Percentiles rank a stretch among this genome's conserved stretches.
These are phyloP conservation scores for Thymus quinquecostatus DNA, from an alignment of 257 asterid species.

Conservation along the genomic window DNA sequence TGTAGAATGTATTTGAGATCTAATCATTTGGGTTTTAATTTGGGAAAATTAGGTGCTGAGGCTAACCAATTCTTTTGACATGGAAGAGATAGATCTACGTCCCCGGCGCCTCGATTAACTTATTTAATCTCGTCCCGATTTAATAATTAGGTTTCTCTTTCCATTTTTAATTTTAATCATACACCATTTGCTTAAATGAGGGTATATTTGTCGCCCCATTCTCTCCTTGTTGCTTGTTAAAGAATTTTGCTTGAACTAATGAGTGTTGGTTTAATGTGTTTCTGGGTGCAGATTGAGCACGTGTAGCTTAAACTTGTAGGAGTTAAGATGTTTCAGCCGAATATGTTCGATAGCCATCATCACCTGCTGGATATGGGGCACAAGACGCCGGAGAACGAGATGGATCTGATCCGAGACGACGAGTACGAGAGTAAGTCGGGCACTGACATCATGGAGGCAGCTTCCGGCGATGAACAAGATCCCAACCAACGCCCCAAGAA, in stretches of 20 bases:
- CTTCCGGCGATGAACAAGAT: conserved; percentile 68
- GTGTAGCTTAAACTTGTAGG: neutral
- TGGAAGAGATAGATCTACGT: conserved; percentile 27
- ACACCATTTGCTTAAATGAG: neutral
- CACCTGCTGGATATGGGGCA: conserved; percentile 62
- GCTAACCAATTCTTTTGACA: too few species aligned
- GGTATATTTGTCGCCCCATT: neutral
- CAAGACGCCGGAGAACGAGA: conserved; percentile 56
- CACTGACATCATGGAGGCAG: conserved; percentile 65
- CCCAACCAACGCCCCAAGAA: conserved; percentile 71
- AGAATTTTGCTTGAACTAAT: neutral
- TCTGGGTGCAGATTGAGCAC: too few species aligned
- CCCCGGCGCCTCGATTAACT: conserved; percentile 23
- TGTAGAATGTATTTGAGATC: conserved; percentile 30
- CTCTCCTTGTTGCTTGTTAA: neutral
- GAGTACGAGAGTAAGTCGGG: conserved; percentile 72
- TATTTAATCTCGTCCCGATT: conserved; percentile 22
- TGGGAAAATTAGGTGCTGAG: too few species aligned
- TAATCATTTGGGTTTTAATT: neutral
- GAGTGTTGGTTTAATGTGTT: too few species aligned
- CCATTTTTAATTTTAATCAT: neutral
- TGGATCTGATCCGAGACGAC: conserved; percentile 59
- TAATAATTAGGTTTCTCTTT: neutral
- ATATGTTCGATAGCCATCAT: conserved; percentile 66
- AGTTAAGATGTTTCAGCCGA: conserved; percentile 60